Conservation (phyloP, 768 basidiomycete species). For the Leccinum rimulosum region DNA sequence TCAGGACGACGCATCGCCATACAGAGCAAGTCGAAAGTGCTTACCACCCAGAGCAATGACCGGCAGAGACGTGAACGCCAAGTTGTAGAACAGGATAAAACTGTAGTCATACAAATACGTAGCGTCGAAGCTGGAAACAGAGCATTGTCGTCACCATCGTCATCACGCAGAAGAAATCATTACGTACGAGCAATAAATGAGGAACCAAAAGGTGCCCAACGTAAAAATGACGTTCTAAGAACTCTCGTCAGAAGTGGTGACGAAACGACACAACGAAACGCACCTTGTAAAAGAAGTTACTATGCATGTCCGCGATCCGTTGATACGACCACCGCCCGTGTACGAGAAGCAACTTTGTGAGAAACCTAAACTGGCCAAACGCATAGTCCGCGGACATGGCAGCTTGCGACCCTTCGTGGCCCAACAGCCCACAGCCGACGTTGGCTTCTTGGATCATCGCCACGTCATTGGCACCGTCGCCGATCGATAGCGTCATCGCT, state of each 20-base stretch:
- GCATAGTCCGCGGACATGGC: constrained; percentile 99
- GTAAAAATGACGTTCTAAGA: constrained; percentile 88
- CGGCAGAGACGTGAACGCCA: constrained; percentile 91
- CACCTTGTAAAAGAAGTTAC: constrained; percentile 98
- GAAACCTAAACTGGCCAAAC: constrained; percentile 93
- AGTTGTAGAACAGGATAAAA: constrained; percentile 87
- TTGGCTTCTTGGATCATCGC: constrained; percentile 99
- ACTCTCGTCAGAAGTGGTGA: not conserved
- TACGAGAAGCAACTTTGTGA: constrained; percentile 87
- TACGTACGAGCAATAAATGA: constrained; percentile 79
- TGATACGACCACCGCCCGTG: constrained; percentile 98
- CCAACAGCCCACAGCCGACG: constrained; percentile 90
- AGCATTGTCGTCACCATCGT: no score
- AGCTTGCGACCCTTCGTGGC: constrained; percentile 95
- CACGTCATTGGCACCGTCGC: constrained; percentile 97
- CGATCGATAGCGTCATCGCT: constrained; percentile 96
- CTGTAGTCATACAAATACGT: constrained; percentile 96
- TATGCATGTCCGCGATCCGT: constrained; percentile 94
- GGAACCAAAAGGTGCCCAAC: constrained; percentile 90
- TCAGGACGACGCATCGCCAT: not conserved
- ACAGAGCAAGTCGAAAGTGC: not conserved
- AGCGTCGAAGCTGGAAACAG: constrained; percentile 71
- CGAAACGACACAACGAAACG: constrained; percentile 10
- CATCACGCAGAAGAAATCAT: not conserved
- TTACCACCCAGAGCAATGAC: constrained; percentile 87